Evolutionary conservation across 2,329 filamentous ascomycete genomes (phyloP).

Genomic region (Cercospora zeae-maydis): DNA sequence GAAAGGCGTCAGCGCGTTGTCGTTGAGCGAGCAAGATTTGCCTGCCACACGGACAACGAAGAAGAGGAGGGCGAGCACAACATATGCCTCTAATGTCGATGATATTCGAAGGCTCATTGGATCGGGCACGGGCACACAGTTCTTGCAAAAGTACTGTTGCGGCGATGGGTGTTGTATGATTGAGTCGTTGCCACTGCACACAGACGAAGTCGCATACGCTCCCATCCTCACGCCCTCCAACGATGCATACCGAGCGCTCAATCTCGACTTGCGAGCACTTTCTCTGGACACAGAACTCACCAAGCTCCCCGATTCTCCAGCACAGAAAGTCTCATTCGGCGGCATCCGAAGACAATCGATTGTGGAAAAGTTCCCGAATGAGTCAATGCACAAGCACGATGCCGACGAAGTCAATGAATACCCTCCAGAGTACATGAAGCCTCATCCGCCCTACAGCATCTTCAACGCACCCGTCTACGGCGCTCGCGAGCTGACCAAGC

Average conservation of each 20-base stretch:
- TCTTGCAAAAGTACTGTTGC: constrained; percentile 61
- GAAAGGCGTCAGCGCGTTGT: constrained; percentile 18
- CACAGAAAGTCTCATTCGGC: constrained; percentile 62
- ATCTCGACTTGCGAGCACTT: constrained; percentile 71
- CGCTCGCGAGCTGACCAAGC: constrained; percentile 79
- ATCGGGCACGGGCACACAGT: constrained; percentile 54
- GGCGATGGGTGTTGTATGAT: constrained; percentile 63
- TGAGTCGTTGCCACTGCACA: constrained; percentile 51
- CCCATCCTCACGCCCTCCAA: constrained; percentile 68
- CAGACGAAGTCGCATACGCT: constrained; percentile 41
- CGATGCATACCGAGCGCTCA: constrained; percentile 74
- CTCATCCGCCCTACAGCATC: constrained; percentile 88
- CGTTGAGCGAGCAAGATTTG: constrained; percentile 11
- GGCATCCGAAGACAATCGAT: constrained; percentile 32
- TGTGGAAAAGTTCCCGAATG: constrained; percentile 57
- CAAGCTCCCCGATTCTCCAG: constrained; percentile 67
- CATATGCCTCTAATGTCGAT: constrained; percentile 50
- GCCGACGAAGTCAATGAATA: constrained; percentile 51
- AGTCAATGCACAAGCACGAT: constrained; percentile 42
- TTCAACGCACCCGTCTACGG: constrained; percentile 84
- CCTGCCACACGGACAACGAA: constrained; percentile 24
- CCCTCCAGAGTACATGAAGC: constrained; percentile 86
- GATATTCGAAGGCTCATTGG: constrained; percentile 59
- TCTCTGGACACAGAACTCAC: constrained; percentile 67
- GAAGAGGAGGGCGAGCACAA: constrained; percentile 36